Evolutionary conservation across 2,329 filamentous ascomycete species (phyloP), one percentile per base, ranked within the genome.

Genomic region (Cladosporium sphaerospermum): DNA sequence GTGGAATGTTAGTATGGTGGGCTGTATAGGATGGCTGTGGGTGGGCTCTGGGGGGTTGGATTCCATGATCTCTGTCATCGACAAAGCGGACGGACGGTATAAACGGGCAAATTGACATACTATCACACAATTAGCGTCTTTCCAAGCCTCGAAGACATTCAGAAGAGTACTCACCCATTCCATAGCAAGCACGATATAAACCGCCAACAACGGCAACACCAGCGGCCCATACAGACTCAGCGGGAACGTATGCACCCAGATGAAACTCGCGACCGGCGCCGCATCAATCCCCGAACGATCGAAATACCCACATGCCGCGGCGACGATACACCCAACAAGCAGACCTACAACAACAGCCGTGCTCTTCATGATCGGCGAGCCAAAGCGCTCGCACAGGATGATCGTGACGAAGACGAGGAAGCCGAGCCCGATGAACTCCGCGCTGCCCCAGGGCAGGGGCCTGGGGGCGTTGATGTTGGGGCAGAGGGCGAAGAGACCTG

Each of bases 321-420:
- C 87, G 56, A 93, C 86, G 62, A 90, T 85, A 69, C 88, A 91
- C 43, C 88, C 88, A 1, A 85, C 76, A 0, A 89, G 77, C 4
- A 91, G 76, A 11, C 88, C 88, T 53, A 89, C 76, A 40, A 91
- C 81, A 32, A 92, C 87, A 11, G 84, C 83, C 7, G 82, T 86
- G 2, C 83, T 88, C 66, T 91, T 91, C 86, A 93, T 91, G 59
- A 93, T 86, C 0, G 89, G 88, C 0, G 86, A 80, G 1, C 89
- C 89, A 61, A 91, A 90, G 9, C 87, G 81, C 69, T 93, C 88
- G 66, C 86, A 88, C 10, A 92, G 66, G 56, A 93, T 84, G 64
- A 93, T 92, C 28, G 85, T 86, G 42, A 86, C 61, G 64, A 92
- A 92, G 3, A 91, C 88, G 42, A 82, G 82, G 72, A 93, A 91